Conservation (phyloP, 1,284 basidiomycete species). For the Lignosus rhinocerotis region DNA sequence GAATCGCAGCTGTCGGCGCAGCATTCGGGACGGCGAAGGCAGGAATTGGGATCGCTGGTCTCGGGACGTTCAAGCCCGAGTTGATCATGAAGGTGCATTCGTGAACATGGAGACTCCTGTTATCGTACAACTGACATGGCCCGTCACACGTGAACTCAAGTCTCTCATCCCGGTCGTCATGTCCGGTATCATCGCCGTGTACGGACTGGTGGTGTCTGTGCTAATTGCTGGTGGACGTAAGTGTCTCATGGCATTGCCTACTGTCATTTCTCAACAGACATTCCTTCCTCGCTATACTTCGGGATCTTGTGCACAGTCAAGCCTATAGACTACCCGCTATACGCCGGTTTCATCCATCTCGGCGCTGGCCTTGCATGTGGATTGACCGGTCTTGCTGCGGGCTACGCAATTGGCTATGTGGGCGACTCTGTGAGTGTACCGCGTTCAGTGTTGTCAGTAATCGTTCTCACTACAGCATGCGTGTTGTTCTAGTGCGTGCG, state of each 20-base stretch:
- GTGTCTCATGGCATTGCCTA: conserved; percentile 28
- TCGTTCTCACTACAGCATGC: background rate
- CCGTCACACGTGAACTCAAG: conserved; percentile 37
- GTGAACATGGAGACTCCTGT: background rate
- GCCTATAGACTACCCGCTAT: conserved; percentile 68
- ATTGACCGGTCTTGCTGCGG: conserved; percentile 92
- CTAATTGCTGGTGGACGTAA: conserved; percentile 63
- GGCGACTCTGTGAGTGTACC: conserved; percentile 80
- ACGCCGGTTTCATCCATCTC: conserved; percentile 91
- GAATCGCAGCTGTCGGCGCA: conserved; percentile 79
- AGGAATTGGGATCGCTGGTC: conserved; percentile 96
- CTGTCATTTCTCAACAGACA: conserved; percentile 9
- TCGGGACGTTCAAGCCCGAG: conserved; percentile 94
- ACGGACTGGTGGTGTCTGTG: conserved; percentile 70
- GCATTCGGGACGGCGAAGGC: conserved; percentile 97
- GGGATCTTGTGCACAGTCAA: conserved; percentile 50
- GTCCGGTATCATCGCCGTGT: conserved; percentile 67
- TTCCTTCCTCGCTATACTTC: conserved; percentile 10
- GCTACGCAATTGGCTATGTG: conserved; percentile 96
- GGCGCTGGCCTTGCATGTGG: conserved; percentile 94
- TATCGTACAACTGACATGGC: background rate
- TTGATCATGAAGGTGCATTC: conserved; percentile 91
- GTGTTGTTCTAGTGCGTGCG: conserved; percentile 55
- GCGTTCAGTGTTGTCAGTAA: conserved; percentile 6
- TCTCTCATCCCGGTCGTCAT: conserved; percentile 91